Evolutionary conservation across 1,139 yeast genomes (phyloP).

Genomic region (Meyerozyma smithsonii): DNA sequence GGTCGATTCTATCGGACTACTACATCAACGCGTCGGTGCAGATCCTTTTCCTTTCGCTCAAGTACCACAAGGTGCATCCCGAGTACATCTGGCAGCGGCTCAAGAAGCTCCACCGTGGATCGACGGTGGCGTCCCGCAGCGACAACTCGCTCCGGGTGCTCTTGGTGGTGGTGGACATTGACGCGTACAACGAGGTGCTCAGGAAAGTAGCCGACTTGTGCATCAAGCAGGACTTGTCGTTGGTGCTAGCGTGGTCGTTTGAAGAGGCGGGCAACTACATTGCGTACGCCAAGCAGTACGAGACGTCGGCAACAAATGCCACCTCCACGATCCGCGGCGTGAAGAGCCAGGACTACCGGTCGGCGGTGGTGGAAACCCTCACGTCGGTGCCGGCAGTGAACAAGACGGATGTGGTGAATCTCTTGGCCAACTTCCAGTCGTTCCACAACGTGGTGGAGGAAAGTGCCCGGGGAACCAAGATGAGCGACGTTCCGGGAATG

Average conservation of each 20-base stretch:
- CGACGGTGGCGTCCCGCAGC: slow-evolving; percentile 19
- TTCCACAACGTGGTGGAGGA: slow-evolving; percentile 42
- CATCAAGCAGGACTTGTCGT: slow-evolving; percentile 62
- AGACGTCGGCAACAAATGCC: slow-evolving; percentile 16
- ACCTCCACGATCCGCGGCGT: slow-evolving; percentile 35
- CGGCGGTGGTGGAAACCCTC: slow-evolving; percentile 47
- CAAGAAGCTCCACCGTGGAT: slow-evolving; percentile 42
- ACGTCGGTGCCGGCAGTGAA: slow-evolving; percentile 52
- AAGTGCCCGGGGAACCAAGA: slow-evolving; percentile 23
- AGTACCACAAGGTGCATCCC: slow-evolving; percentile 83
- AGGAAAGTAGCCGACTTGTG: slow-evolving; percentile 69
- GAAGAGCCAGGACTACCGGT: slow-evolving; percentile 39
- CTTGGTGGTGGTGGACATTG: slow-evolving; percentile 74
- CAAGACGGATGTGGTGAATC: slow-evolving; percentile 54
- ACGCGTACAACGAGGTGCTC: slow-evolving; percentile 63
- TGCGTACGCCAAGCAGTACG: slow-evolving; percentile 46
- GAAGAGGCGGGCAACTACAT: slow-evolving; percentile 86
- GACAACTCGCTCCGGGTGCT: slow-evolving; percentile 55
- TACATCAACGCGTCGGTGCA: slow-evolving; percentile 63
- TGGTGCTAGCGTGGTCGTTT: slow-evolving; percentile 75
- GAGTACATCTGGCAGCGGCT: slow-evolving; percentile 77
- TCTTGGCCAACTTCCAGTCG: slow-evolving; percentile 50
- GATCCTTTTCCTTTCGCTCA: slow-evolving; percentile 67
- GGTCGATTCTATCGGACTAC: slow-evolving; percentile 50
- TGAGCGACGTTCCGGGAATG: slow-evolving; percentile 45